Percentiles rank a stretch among this genome's conserved stretches.
Evolutionary conservation across 495 filamentous ascomycete species (phyloP).

Genomic region (Lophiotrema nucula): DNA sequence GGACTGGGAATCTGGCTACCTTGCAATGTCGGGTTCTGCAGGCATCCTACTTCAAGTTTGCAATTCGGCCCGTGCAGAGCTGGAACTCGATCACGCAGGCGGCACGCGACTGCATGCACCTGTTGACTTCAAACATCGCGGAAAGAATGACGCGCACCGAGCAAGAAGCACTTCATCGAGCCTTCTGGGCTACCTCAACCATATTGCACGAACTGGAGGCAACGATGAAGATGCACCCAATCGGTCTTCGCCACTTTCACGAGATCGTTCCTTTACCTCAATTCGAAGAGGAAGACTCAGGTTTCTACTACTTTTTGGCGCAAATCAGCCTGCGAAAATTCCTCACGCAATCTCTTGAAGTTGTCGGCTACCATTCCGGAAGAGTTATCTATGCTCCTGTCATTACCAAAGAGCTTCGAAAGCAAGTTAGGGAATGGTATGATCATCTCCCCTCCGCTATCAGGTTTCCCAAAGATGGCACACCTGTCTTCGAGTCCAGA

Average conservation of each 20-base stretch:
- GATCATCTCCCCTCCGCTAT: conserved; percentile 18
- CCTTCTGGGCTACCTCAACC: conserved; percentile 24
- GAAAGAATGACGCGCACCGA: conserved; percentile 11
- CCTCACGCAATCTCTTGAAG: conserved; percentile 23
- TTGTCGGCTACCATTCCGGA: conserved; percentile 28
- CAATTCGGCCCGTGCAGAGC: conserved; percentile 10
- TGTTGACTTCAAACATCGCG: conserved; percentile 11
- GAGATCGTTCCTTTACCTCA: conserved; percentile 26
- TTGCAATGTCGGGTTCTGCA: conserved; percentile 25
- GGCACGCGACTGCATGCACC: conserved; percentile 26
- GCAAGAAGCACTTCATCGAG: conserved; percentile 24
- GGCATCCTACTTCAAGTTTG: conserved; percentile 25
- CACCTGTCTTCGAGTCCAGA: conserved; percentile 26
- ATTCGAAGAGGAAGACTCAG: conserved; percentile 26
- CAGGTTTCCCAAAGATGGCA: conserved; percentile 21
- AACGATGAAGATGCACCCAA: conserved; percentile 30
- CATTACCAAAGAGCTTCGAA: conserved; percentile 25
- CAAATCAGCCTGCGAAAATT: conserved; percentile 29
- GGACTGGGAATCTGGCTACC: conserved; percentile 12
- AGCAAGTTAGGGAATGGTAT: conserved; percentile 30
- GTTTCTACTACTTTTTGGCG: conserved; percentile 29
- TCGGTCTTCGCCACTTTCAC: conserved; percentile 27
- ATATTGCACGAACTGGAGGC: conserved; percentile 30
- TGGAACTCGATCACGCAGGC: conserved; percentile 27
- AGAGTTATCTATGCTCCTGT: conserved; percentile 28